Base-by-base conservation (phyloP, 2,329 filamentous ascomycete genomes). In the Cladosporium sp. region DNA sequence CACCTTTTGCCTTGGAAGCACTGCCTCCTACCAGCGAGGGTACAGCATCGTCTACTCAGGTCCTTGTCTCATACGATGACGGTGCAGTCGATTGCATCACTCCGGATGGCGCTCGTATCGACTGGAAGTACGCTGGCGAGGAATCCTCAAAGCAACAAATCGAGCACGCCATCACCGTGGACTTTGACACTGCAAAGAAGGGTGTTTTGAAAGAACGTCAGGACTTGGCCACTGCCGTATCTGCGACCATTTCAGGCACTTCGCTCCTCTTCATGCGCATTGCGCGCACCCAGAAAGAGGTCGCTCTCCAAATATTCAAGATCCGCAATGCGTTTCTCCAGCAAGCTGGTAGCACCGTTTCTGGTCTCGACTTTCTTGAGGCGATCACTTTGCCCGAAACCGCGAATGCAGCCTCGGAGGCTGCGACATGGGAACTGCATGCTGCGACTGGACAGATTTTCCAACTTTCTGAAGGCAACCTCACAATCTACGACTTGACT, bases 401-500 rank as follows among this genome's bases (percentile, higher is more conserved):
- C n/a, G 17, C 49, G n/a, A 24, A 15, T 3, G 37, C 4, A 4
- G 22, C 22, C 12, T 34, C 42, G 2, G 34, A 51, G 9, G 22
- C 7, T n/a, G 27, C 54, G n/a, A 45, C 43, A 17, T 56, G 51
- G 53, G 64, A 64, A 15, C 52, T 66, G 1, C 61, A 90, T 56
- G 70, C 82, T 19, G 77, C 79, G 18, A 80, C 81, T 2, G 86
- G 86, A 11, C 75, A 77, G 34, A n/a, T 69, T 91, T 3, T 87
- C 53, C 77, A 84, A 60, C 72, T 88, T 2, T 64, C 71, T 12
- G 70, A 73, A 18, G 77, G 76, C 9, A 68, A 64, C 1, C 70
- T 91, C 15, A 74, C 72, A 20, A 79, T 82, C 2, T 88, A 84
- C 64, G 82, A 88, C 54, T 69, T 90, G 27, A 80, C 78, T 13